A percentile compares a stretch with the other conserved stretches of the same genome.
phyloP scores from a whole-genome alignment of 2,329 filamentous ascomycete species.

The Xylogone sp. region DNA sequence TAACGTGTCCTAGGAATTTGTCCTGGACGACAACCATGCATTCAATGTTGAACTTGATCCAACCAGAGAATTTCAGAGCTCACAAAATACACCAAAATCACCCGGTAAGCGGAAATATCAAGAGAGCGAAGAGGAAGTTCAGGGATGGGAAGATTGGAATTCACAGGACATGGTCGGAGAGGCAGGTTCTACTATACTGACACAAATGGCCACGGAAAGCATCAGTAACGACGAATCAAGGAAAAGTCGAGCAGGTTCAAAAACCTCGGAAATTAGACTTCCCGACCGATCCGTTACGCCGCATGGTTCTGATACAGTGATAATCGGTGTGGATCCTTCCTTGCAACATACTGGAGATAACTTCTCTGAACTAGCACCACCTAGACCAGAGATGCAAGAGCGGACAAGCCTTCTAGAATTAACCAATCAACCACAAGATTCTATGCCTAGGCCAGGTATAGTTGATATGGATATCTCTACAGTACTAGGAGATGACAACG shows the following conservation, averaged over 20 bases:
- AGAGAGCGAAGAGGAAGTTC: not conserved
- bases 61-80: constrained; percentile 8
- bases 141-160: not conserved
- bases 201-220: constrained; percentile 6
- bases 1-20: constrained; percentile 37
- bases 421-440: constrained; percentile 4
- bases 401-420: constrained; percentile 18
- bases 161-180: not conserved
- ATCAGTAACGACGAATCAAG: not conserved
- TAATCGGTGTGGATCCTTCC: constrained; percentile 22
- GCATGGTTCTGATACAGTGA: constrained; percentile 8
- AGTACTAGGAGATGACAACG: constrained; percentile 18
- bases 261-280: constrained; percentile 3
- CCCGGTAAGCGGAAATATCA: constrained; percentile 8
- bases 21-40: constrained; percentile 46
- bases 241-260: constrained; percentile 1
- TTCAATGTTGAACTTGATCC: constrained; percentile 45
- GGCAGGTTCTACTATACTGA: not conserved
- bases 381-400: constrained; percentile 25
- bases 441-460: constrained; percentile 1
- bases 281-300: not conserved
- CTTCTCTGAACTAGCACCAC: constrained; percentile 1
- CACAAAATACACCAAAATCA: constrained; percentile 1
- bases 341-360: constrained; percentile 4
- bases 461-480: constrained; percentile 27